Base-by-base conservation (phyloP, 306 rosid species). In the Mimosa pudica region DNA sequence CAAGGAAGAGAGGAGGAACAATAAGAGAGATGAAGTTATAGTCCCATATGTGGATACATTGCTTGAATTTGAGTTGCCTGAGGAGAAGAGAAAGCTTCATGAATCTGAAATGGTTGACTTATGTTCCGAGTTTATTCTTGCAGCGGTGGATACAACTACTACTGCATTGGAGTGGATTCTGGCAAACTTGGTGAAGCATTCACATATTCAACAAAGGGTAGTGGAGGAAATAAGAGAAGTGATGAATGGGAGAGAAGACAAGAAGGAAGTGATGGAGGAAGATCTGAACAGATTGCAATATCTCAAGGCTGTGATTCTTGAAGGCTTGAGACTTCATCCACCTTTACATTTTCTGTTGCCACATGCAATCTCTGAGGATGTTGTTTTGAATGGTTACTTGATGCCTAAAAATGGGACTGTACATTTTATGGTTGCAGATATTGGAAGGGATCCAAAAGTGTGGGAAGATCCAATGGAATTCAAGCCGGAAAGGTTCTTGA, bases 1-100 rank as follows among this genome's bases (percentile, higher is more conserved):
- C 73, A 68, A 68, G 52, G 52, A 68, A 44, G 73, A 69, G 73
- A 44, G 73, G 1, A 9, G n/a, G 54, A 18, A 10, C 35, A 24
- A 24, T 24, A 24, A 69, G 30, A 44, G 13, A 8, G 48, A 14
- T 7, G 30, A 38, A 66, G 0, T 6, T 16, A 0, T 17, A 3
- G 73, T 68, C 35, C 18, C 35, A 8, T 68, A 68, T 4, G 52
- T 68, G 8, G 73, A 68, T 42, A 68, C 73, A 9, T 44, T 68
- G 17, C 24, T 68, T 51, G 54, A 68, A 8, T 42, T 68, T 35
- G 73, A 42, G 73, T 68, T 51, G 54, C 73, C 73, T 17, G 35
- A 44, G 52, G 73, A 68, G 51, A 68, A 68, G 3, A 51, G 73
- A 6, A 18, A n/a, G 52, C 51, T 68, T 42, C 9, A 44, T 4